phyloP scores from a whole-genome alignment of 1,284 basidiomycete species.

The Fistulinella cinereoalba region DNA sequence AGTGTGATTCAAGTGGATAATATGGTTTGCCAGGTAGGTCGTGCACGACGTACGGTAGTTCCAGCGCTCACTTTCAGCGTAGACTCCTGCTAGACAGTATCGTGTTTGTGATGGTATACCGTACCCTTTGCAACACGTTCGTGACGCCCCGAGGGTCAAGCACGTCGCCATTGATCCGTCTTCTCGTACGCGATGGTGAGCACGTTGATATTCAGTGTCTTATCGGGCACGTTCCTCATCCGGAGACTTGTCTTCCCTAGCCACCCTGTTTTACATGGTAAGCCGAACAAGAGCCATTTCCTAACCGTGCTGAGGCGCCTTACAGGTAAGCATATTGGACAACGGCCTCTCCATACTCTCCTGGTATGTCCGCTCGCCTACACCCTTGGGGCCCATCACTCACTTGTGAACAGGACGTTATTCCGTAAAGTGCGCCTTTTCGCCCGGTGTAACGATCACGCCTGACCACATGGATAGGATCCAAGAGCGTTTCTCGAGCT shows the following conservation, averaged over 20 bases:
- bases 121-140: slow-evolving; percentile 3
- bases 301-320: neutral
- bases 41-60: neutral
- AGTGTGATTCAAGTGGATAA: slow-evolving; percentile 5
- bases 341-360: slow-evolving; percentile 5
- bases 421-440: slow-evolving; percentile 7
- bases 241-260: neutral
- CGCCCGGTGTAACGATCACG: neutral
- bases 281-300: too few species aligned
- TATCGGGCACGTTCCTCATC: neutral
- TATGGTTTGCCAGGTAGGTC: slow-evolving; percentile 9
- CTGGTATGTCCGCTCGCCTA: slow-evolving; percentile 2
- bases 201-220: too few species aligned
- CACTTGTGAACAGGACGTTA: slow-evolving; percentile 1
- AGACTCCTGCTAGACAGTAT: slow-evolving; percentile 13
- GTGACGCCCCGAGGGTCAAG: neutral
- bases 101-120: slow-evolving; percentile 6
- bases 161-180: slow-evolving; percentile 4
- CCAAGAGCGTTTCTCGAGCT: slow-evolving; percentile 8
- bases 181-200: slow-evolving; percentile 15
- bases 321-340: slow-evolving; percentile 6
- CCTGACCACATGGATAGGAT: neutral
- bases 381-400: neutral
- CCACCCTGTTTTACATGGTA: slow-evolving; percentile 8
- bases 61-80: neutral